These are phyloP conservation scores for Physcomitrellopsis africana DNA, from an alignment of 225 moss, liverwort and hornwort species.

Conservation along the genomic window DNA sequence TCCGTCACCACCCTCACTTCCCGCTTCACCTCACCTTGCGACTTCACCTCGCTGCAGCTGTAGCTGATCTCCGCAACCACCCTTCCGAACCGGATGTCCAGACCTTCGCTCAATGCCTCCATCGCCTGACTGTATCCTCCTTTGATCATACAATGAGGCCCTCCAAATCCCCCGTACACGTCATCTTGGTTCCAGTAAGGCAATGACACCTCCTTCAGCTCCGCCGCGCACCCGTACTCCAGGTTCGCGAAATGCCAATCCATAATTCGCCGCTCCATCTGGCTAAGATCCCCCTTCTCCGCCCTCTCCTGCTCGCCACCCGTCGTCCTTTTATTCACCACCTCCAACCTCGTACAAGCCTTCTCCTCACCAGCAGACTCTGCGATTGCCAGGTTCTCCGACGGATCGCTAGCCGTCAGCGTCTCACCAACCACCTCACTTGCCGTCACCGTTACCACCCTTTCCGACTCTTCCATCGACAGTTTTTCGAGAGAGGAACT, in stretches of 20 bases:
- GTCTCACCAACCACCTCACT: conserved; percentile 59
- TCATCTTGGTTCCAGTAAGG: conserved; percentile 83
- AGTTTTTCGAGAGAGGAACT: conserved; percentile 33
- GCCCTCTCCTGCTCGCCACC: conserved; percentile 13
- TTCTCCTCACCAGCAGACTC: conserved; percentile 44
- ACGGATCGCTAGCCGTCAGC: conserved; percentile 36
- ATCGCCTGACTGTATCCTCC: conserved; percentile 65
- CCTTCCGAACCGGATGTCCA: conserved; percentile 55
- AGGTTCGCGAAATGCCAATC: conserved; percentile 77
- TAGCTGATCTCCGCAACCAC: conserved; percentile 51
- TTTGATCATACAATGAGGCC: conserved; percentile 72
- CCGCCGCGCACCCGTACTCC: conserved; percentile 67
- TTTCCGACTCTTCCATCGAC: conserved; percentile 29
- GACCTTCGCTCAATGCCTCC: conserved; percentile 57
- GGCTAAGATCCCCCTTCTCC: conserved; percentile 44
- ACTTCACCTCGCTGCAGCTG: conserved; percentile 42
- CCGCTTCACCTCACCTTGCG: conserved; percentile 37
- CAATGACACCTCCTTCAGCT: conserved; percentile 66
- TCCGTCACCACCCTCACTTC: conserved; percentile 53
- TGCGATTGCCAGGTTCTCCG: conserved; percentile 51
- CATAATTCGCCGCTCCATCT: conserved; percentile 68
- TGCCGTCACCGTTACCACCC: conserved; percentile 32
- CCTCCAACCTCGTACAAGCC: conserved; percentile 30
- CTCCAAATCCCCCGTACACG: conserved; percentile 68
- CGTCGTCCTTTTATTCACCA: conserved; percentile 13